Conservation (phyloP, 768 basidiomycete genomes). For the Dentipellis fragilis region DNA sequence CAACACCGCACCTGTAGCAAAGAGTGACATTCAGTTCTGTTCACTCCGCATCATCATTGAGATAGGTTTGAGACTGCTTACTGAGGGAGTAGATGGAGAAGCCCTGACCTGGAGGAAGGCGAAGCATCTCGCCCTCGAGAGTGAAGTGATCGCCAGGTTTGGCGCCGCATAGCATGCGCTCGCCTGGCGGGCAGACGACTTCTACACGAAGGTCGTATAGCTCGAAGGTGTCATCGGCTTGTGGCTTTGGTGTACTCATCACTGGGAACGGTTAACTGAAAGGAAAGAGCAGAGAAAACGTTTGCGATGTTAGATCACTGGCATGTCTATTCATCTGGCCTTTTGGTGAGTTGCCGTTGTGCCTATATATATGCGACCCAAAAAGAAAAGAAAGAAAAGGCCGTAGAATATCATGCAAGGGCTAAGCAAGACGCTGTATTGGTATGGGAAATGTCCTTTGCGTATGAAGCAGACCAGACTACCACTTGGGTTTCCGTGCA, state of each 20-base stretch:
- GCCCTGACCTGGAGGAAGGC: constrained; percentile 51
- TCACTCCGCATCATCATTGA: background rate
- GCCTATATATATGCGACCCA: too few relatives aligned
- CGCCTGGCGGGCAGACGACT: constrained; percentile 46
- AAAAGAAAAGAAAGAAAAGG: too few relatives aligned
- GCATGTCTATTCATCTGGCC: too few relatives aligned
- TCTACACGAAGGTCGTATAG: constrained; percentile 59
- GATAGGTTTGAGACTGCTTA: constrained; percentile 15
- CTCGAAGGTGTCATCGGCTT: constrained; percentile 35
- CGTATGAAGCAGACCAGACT: background rate
- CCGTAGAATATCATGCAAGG: too few relatives aligned
- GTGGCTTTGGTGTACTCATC: background rate
- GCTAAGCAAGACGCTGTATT: too few relatives aligned
- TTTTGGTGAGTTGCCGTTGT: too few relatives aligned
- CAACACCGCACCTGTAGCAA: constrained; percentile 40
- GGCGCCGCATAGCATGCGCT: constrained; percentile 53
- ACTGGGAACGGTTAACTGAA: background rate
- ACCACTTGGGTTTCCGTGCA: constrained; percentile 63
- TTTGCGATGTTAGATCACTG: too few relatives aligned
- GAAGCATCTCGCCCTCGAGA: constrained; percentile 53
- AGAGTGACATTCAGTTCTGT: background rate
- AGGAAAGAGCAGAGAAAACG: too few relatives aligned
- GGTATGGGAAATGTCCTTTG: too few relatives aligned
- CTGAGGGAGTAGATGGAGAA: constrained; percentile 62
- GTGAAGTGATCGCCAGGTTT: constrained; percentile 54